Conservation (phyloP, 208 protist species). For the Trichomonas tenax region DNA sequence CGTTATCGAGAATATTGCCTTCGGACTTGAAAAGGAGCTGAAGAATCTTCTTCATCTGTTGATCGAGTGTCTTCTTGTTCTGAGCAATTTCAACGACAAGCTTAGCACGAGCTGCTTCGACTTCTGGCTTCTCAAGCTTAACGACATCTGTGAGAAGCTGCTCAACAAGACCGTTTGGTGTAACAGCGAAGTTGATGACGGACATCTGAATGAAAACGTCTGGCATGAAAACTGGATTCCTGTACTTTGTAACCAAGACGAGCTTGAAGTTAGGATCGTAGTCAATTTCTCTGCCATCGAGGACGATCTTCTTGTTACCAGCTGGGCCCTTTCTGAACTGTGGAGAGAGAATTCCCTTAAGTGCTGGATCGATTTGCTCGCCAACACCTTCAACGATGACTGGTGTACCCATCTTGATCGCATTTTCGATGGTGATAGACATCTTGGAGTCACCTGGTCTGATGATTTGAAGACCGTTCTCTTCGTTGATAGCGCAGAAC, state of each 20-base stretch:
- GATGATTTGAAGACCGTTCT: not conserved
- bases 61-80: slow-evolving; percentile 74
- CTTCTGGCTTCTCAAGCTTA: slow-evolving; percentile 44
- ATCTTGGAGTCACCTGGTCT: slow-evolving; percentile 55
- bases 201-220: slow-evolving; percentile 57
- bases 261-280: slow-evolving; percentile 52
- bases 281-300: slow-evolving; percentile 55
- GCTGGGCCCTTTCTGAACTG: slow-evolving; percentile 14
- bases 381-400: slow-evolving; percentile 75
- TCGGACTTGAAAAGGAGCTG: slow-evolving; percentile 44
- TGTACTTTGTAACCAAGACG: slow-evolving; percentile 58
- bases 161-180: slow-evolving; percentile 49
- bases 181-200: slow-evolving; percentile 62
- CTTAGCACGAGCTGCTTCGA: slow-evolving; percentile 54
- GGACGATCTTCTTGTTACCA: slow-evolving; percentile 43
- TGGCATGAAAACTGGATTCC: slow-evolving; percentile 55
- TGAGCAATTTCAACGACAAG: slow-evolving; percentile 73
- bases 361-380: slow-evolving; percentile 70
- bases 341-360: slow-evolving; percentile 59
- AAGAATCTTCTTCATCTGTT: slow-evolving; percentile 65
- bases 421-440: slow-evolving; percentile 66
- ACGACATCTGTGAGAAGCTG: slow-evolving; percentile 52
- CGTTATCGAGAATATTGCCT: slow-evolving; percentile 70
- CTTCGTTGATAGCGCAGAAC: slow-evolving; percentile 33
- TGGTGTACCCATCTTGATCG: slow-evolving; percentile 68